phyloP scores from a whole-genome alignment of 805 yeast species.

The Ascoidea rubescens region DNA sequence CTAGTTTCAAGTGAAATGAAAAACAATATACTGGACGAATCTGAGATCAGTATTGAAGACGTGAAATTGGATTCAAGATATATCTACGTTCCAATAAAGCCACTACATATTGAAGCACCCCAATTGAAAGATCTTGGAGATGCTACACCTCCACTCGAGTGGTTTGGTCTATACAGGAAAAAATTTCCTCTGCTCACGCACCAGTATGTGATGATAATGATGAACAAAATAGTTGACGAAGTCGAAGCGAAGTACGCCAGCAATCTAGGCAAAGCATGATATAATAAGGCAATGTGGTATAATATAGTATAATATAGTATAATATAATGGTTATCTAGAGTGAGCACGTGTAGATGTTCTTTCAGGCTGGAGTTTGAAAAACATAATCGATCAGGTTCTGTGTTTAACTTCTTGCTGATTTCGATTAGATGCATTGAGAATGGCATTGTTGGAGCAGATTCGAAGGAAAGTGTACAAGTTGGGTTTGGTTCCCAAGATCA shows the following conservation, averaged over 20 bases:
- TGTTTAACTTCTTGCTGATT: not conserved
- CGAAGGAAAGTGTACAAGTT: slow-evolving; percentile 28
- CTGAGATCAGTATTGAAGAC: slow-evolving; percentile 25
- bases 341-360: too few species aligned
- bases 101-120: slow-evolving; percentile 81
- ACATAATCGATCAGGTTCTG: too few species aligned
- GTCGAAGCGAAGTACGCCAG: slow-evolving; percentile 35
- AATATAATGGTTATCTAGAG: too few species aligned
- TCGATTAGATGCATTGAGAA: slow-evolving; percentile 8
- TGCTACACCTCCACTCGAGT: slow-evolving; percentile 96
- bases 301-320: too few species aligned
- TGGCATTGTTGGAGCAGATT: slow-evolving; percentile 33
- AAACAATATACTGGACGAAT: slow-evolving; percentile 23
- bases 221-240: slow-evolving; percentile 62
- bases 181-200: slow-evolving; percentile 81
- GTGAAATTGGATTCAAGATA: slow-evolving; percentile 35
- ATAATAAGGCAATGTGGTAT: too few species aligned
- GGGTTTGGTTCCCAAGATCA: slow-evolving; percentile 32
- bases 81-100: slow-evolving; percentile 47
- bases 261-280: slow-evolving; percentile 20
- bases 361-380: too few species aligned
- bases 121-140: slow-evolving; percentile 83
- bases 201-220: slow-evolving; percentile 55
- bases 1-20: slow-evolving; percentile 9
- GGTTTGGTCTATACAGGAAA: slow-evolving; percentile 90